Evolutionary conservation across 179 eudicot genomes (phyloP), one percentile per base, ranked within the genome.

Genomic region (Patellifolia procumbens): DNA sequence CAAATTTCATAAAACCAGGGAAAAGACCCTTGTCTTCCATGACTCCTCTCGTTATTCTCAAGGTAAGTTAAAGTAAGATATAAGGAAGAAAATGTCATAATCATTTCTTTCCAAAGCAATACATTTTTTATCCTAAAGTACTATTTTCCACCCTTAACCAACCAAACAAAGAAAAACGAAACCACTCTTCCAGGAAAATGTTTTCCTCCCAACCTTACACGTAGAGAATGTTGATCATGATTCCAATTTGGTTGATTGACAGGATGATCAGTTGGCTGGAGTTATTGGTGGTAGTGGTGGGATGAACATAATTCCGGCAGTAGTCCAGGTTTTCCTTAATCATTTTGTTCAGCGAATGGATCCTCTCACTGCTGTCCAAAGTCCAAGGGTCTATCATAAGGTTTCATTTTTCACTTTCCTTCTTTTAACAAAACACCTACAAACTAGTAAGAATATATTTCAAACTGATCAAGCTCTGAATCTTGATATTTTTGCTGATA

Each of bases 271-370:
- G 69, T 68, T 93, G 85, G 95, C 79, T 5, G 98, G 95, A 70
- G 99, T 93, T 2, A 77, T 93, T 45, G 99, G 99, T 17, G 99
- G 95, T 3, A 90, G 97, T 75, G 99, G 99, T 42, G 98, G 99
- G n/a, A 20, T 85, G 39, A 68, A 73, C 76, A 95, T 95, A 59
- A 90, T 90, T 63, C 82, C 95, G 0, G 95, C 99, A 64, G 92
- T 95, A 4, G 49, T 87, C 62, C 97, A 95, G 76, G 98, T 93
- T 73, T 90, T 95, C 85, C 73, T 93, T 11, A 95, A 93, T 83
- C 88, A 91, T 78, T 91, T 91, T 52, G 63, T 87, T 62, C 77
- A 82, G 55, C 93, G 93, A 53, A 88, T 91, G 90, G 83, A 91
- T 43, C 93, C 97, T 62, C 81, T 91, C 77, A 80, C 86, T 60